These are phyloP conservation scores for Penicillium janthinellum DNA, from an alignment of 2,329 filamentous ascomycete genomes.

Conservation along the genomic window DNA sequence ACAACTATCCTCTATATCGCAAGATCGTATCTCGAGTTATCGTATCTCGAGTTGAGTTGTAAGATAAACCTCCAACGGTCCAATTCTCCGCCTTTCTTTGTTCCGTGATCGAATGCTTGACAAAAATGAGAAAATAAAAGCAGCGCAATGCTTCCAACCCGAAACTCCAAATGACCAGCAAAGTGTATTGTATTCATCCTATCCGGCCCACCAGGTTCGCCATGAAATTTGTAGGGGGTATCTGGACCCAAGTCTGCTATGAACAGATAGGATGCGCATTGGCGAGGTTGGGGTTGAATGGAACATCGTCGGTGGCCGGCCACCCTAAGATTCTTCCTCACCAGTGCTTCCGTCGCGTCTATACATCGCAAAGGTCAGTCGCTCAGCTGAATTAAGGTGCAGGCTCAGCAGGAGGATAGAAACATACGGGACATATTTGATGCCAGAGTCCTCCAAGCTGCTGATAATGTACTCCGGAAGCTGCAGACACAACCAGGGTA, in stretches of 20 bases:
- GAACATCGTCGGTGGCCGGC: slow-evolving; percentile 2
- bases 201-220: slow-evolving; percentile 1
- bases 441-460: slow-evolving; percentile 59
- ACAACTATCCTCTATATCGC: slow-evolving; percentile 1
- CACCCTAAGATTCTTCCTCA: slow-evolving; percentile 46
- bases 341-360: slow-evolving; percentile 51
- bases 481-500: slow-evolving; percentile 28
- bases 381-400: not conserved
- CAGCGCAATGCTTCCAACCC: slow-evolving; percentile 25
- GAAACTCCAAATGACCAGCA: slow-evolving; percentile 23
- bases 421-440: slow-evolving; percentile 62
- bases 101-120: slow-evolving; percentile 17
- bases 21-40: not conserved
- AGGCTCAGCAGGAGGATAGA: not conserved
- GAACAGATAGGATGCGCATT: not conserved
- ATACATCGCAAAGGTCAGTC: slow-evolving; percentile 13
- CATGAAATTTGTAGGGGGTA: slow-evolving; percentile 13
- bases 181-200: slow-evolving; percentile 4
- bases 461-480: slow-evolving; percentile 60
- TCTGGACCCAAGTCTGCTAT: slow-evolving; percentile 8
- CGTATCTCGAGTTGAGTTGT: not conserved
- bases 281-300: not conserved
- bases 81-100: slow-evolving; percentile 14
- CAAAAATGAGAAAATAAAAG: slow-evolving; percentile 16
- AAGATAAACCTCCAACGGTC: slow-evolving; percentile 4